A percentile compares a stretch with the other conserved stretches of the same genome.
Conservation (phyloP, 176 grass and related monocot species). For the Panicum miliaceum region DNA sequence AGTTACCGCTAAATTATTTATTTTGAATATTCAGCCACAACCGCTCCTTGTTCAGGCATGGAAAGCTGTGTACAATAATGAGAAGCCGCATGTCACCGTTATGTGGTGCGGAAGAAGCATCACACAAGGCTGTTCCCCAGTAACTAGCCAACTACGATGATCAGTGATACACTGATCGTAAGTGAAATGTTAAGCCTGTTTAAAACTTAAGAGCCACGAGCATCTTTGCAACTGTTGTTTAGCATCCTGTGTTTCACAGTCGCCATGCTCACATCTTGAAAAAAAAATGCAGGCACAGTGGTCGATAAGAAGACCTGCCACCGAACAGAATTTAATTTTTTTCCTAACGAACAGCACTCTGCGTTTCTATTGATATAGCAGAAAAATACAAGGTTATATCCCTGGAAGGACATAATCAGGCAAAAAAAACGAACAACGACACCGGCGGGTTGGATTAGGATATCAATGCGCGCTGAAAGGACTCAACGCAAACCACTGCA, state of each 20-base stretch:
- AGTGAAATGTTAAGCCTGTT: constrained; percentile 62
- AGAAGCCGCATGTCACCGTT: constrained; percentile 65
- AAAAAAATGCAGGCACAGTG: constrained; percentile 64
- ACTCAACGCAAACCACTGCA: no score
- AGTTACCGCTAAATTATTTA: background rate
- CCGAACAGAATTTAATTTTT: constrained; percentile 76
- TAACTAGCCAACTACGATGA: background rate
- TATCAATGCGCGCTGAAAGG: no score
- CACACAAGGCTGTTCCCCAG: constrained; percentile 65
- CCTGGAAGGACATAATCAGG: no score
- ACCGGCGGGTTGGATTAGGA: no score
- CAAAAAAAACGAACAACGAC: no score
- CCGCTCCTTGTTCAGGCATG: constrained; percentile 53
- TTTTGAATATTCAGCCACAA: background rate
- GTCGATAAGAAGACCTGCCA: constrained; percentile 81
- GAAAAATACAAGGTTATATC: no score
- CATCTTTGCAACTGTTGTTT: background rate
- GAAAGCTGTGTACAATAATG: constrained; percentile 46
- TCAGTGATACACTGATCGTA: background rate
- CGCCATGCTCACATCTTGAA: constrained; percentile 10
- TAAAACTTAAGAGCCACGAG: background rate
- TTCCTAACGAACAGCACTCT: no score
- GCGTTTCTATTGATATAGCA: no score
- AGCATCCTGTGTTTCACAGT: background rate
- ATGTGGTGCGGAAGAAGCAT: constrained; percentile 80